Evolutionary conservation across 176 grass and related monocot genomes (phyloP), one percentile per base, ranked within the genome.

Genomic region (Oryza glaberrima): DNA sequence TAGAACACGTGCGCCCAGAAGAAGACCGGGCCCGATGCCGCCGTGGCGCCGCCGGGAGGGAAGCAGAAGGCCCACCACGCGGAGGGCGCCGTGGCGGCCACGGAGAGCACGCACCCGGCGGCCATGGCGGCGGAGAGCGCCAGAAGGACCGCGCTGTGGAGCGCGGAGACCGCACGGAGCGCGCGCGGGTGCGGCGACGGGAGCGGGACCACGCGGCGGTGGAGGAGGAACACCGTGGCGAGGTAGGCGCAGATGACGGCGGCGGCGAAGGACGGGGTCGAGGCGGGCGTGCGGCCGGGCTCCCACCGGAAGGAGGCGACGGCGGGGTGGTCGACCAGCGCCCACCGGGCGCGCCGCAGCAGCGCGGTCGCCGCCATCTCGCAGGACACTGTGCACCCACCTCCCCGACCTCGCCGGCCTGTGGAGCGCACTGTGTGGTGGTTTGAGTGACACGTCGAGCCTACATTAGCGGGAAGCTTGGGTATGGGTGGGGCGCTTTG

Each of bases 1-100:
- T 95, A 98, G 87, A 98, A 92, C 13, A 94, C 86, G 89, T 98
- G 84, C 51, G 93, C 89, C 96, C 96, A 95, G 89, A 90, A 98
- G 93, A 98, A 98, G 52, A 95, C 89, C 1, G 96, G 84, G 22
- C 96, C 87, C 5, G 78, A 73, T 25, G 91, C 44, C 51, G 81
- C 9, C 56, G 89, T 90, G 73, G 84, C 61, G 69, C 73, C 61
- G 6, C 79, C 63, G 11, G 69, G 85, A 1, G 93, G 96, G 87
- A 98, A 98, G 89, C 96, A 95, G 89, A 98, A 92, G 14, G 32
- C 64, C 73, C 83, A 72, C 4, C 77, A 81, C 36, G 20, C 73
- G 82, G 88, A 30, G 5, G 77, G 82, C 30, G 76, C 45, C 64
- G 80, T 9, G 76, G 91, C 86, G 25, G 74, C 63, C 6, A 89